A percentile compares a stretch with the other conserved stretches of the same genome.
Evolutionary conservation across 2,329 filamentous ascomycete genomes (phyloP).

Genomic region (Fusarium devonianum): DNA sequence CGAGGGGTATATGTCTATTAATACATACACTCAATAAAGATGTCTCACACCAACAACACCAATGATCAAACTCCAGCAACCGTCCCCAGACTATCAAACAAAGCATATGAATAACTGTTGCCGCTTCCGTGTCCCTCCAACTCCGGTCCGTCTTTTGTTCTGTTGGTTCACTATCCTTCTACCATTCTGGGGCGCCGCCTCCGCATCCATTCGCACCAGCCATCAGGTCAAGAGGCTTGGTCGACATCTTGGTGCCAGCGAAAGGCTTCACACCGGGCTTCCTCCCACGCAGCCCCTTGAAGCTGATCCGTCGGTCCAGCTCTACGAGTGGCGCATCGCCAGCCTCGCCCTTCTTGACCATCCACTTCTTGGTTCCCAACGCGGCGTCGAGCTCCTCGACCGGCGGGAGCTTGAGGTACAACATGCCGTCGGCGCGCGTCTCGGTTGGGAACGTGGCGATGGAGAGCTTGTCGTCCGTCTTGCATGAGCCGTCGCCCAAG

Average conservation of each 20-base stretch:
- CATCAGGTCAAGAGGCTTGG: constrained; percentile 50
- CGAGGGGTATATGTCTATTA: constrained; percentile 23
- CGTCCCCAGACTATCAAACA: not conserved
- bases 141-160: constrained; percentile 13
- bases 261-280: constrained; percentile 50
- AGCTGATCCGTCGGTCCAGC: constrained; percentile 56
- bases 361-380: constrained; percentile 81
- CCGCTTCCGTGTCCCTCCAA: constrained; percentile 6
- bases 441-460: constrained; percentile 85
- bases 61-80: constrained; percentile 18
- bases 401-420: constrained; percentile 82
- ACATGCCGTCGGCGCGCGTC: constrained; percentile 73
- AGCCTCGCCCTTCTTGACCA: constrained; percentile 74
- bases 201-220: constrained; percentile 51
- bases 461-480: constrained; percentile 75
- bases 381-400: constrained; percentile 81
- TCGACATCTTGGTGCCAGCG: constrained; percentile 43
- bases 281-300: constrained; percentile 54
- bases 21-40: constrained; percentile 20
- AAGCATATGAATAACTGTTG: constrained; percentile 5
- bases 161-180: constrained; percentile 10
- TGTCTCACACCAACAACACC: constrained; percentile 15
- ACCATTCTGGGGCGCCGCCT: constrained; percentile 56
- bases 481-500: constrained; percentile 74
- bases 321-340: constrained; percentile 50